These are phyloP conservation scores for Theobroma grandiflorum DNA, from an alignment of 441 rosid species.

Conservation along the genomic window DNA sequence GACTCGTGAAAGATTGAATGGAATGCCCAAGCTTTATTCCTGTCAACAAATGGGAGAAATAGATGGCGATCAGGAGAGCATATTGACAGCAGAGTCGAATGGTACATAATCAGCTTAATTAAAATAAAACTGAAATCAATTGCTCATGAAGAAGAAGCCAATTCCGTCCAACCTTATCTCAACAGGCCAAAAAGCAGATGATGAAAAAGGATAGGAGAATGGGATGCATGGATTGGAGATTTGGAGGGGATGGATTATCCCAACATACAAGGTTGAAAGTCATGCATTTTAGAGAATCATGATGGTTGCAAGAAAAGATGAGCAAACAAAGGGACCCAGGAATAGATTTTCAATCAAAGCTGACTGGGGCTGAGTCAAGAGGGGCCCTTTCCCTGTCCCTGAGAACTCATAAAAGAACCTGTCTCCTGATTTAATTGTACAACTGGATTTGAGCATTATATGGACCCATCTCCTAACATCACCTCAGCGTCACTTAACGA, in stretches of 20 bases:
- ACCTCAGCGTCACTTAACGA: background rate
- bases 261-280: background rate
- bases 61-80: background rate
- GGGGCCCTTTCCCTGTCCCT: background rate
- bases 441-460: background rate
- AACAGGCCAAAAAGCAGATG: background rate
- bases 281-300: background rate
- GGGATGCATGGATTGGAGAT: background rate
- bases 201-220: background rate
- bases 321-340: background rate
- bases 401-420: background rate
- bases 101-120: background rate
- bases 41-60: background rate
- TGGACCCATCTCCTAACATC: slow-evolving; percentile 9
- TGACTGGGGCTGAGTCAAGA: slow-evolving; percentile 5
- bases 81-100: background rate
- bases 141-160: background rate
- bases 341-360: slow-evolving; percentile 4
- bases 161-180: background rate
- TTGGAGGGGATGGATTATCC: background rate
- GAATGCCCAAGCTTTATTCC: background rate
- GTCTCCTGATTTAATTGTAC: background rate
- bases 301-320: background rate
- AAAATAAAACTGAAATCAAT: background rate
- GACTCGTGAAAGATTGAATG: slow-evolving; percentile 8